Evolutionary conservation across 495 filamentous ascomycete genomes (phyloP).

Genomic region (Trichodelitschia bisporula): DNA sequence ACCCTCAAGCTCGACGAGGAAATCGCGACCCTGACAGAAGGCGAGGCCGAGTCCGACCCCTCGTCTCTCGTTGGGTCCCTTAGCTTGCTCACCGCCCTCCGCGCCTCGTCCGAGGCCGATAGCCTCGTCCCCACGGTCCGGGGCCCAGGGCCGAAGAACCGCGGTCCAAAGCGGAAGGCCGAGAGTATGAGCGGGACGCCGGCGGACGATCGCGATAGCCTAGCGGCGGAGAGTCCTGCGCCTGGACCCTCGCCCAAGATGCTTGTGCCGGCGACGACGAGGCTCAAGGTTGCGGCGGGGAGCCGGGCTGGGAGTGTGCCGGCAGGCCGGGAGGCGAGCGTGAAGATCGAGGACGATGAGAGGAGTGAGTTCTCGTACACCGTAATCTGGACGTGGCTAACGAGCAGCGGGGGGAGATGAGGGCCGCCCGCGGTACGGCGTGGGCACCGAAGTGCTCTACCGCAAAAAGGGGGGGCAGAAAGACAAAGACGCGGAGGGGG

Average conservation of each 20-base stretch:
- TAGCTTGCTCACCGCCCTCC: slow-evolving; percentile 33
- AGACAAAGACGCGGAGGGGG: slow-evolving; percentile 50
- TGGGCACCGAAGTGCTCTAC: slow-evolving; percentile 70
- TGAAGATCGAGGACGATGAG: slow-evolving; percentile 11
- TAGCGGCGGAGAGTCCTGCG: slow-evolving; percentile 7
- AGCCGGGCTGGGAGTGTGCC: slow-evolving; percentile 15
- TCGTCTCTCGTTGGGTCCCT: slow-evolving; percentile 30
- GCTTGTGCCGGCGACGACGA: slow-evolving; percentile 2
- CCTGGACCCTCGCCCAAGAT: slow-evolving; percentile 10
- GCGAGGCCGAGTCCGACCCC: slow-evolving; percentile 22
- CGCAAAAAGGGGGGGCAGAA: too few species aligned
- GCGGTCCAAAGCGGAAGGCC: slow-evolving; percentile 33
- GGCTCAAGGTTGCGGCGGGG: slow-evolving; percentile 25
- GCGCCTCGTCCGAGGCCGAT: slow-evolving; percentile 30
- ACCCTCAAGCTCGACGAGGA: slow-evolving; percentile 38
- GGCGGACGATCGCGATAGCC: slow-evolving; percentile 9
- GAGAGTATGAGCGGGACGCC: slow-evolving; percentile 16
- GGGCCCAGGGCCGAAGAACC: slow-evolving; percentile 16
- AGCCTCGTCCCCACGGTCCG: slow-evolving; percentile 15
- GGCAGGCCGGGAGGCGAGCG: slow-evolving; percentile 14
- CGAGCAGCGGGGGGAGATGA: neutral
- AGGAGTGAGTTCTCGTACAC: slow-evolving; percentile 13
- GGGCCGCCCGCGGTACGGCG: slow-evolving; percentile 20
- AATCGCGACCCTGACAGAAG: slow-evolving; percentile 29
- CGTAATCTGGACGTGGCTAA: neutral